Conservation (phyloP, 495 filamentous ascomycete species). For the Neurospora sp. region DNA sequence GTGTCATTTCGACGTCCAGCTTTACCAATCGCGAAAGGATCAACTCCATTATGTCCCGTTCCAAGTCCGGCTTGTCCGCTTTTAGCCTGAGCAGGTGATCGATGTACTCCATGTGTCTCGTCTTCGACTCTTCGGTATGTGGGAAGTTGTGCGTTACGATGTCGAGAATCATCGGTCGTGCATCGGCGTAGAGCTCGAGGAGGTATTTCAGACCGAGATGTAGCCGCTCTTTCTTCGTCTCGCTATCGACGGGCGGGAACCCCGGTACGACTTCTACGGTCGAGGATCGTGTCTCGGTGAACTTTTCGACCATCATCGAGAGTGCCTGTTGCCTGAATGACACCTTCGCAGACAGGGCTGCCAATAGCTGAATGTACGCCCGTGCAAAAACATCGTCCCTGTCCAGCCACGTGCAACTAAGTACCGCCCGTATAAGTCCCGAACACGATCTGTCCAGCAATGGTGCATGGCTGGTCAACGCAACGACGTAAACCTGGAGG, state of each 20-base stretch:
- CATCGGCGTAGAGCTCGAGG: constrained; percentile 66
- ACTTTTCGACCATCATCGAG: constrained; percentile 68
- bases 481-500: constrained; percentile 64
- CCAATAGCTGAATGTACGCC: constrained; percentile 70
- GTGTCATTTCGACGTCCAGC: constrained; percentile 84
- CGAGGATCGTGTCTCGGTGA: constrained; percentile 45
- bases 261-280: constrained; percentile 44
- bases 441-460: constrained; percentile 62
- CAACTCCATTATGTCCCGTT: constrained; percentile 69
- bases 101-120: constrained; percentile 65
- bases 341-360: constrained; percentile 71
- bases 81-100: constrained; percentile 66
- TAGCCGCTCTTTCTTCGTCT: constrained; percentile 54
- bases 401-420: constrained; percentile 75
- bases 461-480: constrained; percentile 63
- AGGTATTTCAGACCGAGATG: constrained; percentile 70
- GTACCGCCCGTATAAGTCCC: constrained; percentile 59
- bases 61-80: constrained; percentile 69
- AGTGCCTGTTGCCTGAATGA: constrained; percentile 46
- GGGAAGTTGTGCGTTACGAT: constrained; percentile 62
- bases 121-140: constrained; percentile 58
- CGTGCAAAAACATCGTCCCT: constrained; percentile 71
- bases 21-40: constrained; percentile 79
- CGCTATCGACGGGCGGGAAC: constrained; percentile 45
- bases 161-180: constrained; percentile 52